Evolutionary conservation across 73 alveolate species (phyloP), one percentile per base, ranked within the genome.

Genomic region (Halteria grandinella): DNA sequence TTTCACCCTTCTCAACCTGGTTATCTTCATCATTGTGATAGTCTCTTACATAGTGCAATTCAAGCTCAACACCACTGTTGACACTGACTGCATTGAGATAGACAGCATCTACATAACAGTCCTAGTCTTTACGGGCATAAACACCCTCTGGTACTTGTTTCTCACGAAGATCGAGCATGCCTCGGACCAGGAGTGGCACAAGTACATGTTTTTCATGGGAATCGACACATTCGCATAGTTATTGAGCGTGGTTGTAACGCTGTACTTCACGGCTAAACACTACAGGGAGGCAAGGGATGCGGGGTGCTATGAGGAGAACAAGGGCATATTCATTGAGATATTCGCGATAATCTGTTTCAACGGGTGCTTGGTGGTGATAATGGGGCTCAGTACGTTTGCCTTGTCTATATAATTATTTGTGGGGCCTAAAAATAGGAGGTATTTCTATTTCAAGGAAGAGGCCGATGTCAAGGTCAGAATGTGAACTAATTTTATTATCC

Each of bases 401-500:
- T 40, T 66, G 54, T 25, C 36, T 15, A 66, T 41, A 45, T 47
- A 41, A 66, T 29, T 66, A 12, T 45, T 24, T 66, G 63, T 40
- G 14, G 34, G 28, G 3, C 66, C 80, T 4, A 1, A 17, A 33
- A 66, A 24, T n/a, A n/a, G n/a, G n/a, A n/a, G n/a, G 15, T 66
- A 29, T 39, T 27, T 44, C 37, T 27, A 45, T 23, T 66, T 5
- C 29, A 66, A 18, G 31, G 69, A 66, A 11, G 80, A 66, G 31
- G 23, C 66, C 23, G 66, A 66, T 66, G 66, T 45, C 47, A 66
- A 66, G 32, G 45, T 66, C 28, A 66, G 66, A 28, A 41, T 66
- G 80, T 66, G 80, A 62, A 62, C 6, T 31, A 58, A 58, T 34
- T n/a, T n/a, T n/a, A n/a, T n/a, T n/a, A n/a, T n/a, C n/a, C n/a